Base-by-base conservation (phyloP, 192 early-diverging fungal genomes). In the Coemansia reversa region DNA sequence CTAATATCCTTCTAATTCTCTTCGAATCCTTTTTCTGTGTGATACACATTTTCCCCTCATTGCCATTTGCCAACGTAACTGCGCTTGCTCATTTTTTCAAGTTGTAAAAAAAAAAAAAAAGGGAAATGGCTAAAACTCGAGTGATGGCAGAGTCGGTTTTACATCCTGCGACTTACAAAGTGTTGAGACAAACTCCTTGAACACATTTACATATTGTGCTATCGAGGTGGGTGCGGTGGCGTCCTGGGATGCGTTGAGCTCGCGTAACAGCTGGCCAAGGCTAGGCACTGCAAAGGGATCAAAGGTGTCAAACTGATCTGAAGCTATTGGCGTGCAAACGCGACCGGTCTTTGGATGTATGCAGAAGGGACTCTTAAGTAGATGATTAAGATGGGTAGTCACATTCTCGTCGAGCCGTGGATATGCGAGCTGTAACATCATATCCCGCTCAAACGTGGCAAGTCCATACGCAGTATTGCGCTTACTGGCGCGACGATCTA, bases 351-450 rank as follows among this genome's bases (percentile, higher is more conserved):
- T 93, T 20, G 96, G 96, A 66, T 98, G 96, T 22, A 96, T 89
- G 79, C 94, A 98, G 73, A 98, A 97, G 7, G 96, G 96, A 66
- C 89, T 88, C 73, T 98, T 98, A 25, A 98, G 85, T 84, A 98
- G 92, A 83, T 98, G 96, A 73, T 90, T 92, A 8, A 96, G 85
- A 32, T 91, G 87, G 16, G 87, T 91, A 1, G 93, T 88, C 23
- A 98, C 96, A 55, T 96, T 94, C 28, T 89, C 87, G 76, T 98
- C 95, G 35, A 98, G 84, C 28, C 96, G 87, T 22, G 96, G 96
- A 55, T 98, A 98, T 3, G 85, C 85, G 63, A 91, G 93, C 75
- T 95, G 95, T 62, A 98, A 89, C 59, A 91, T 84, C 61, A 95
- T 91, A 51, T 95, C 94, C 24, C 86, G 74, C 58, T 76, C 77